Evolutionary conservation across 768 basidiomycete genomes (phyloP).

Genomic region (Gyrodon lividus): DNA sequence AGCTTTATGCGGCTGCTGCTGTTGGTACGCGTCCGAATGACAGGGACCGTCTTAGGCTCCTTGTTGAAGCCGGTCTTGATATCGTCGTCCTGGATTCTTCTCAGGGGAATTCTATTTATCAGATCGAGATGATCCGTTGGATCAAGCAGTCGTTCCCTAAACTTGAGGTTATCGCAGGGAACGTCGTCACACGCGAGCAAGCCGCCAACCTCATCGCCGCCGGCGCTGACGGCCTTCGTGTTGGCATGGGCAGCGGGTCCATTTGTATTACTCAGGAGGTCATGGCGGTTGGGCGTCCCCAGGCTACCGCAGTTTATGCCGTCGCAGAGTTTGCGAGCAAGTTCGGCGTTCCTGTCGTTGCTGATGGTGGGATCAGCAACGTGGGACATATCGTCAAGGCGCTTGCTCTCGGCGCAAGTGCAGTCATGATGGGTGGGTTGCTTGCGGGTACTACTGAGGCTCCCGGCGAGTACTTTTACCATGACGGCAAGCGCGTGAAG

Average conservation of each 20-base stretch:
- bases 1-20: slow-evolving; percentile 94
- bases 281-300: slow-evolving; percentile 98
- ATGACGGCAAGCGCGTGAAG: slow-evolving; percentile 98
- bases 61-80: slow-evolving; percentile 93
- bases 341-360: slow-evolving; percentile 95
- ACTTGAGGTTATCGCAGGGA: slow-evolving; percentile 94
- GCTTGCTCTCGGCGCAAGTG: slow-evolving; percentile 86
- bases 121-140: slow-evolving; percentile 93
- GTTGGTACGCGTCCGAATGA: slow-evolving; percentile 92
- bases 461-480: slow-evolving; percentile 98
- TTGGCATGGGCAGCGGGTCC: slow-evolving; percentile 98
- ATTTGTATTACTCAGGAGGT: slow-evolving; percentile 99
- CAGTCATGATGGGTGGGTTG: slow-evolving; percentile 98
- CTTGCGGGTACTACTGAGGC: slow-evolving; percentile 96
- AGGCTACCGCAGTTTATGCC: slow-evolving; percentile 96
- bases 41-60: slow-evolving; percentile 76
- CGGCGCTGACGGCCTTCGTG: slow-evolving; percentile 91
- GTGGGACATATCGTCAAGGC: slow-evolving; percentile 99
- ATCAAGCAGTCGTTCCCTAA: slow-evolving; percentile 84
- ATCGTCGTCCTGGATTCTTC: slow-evolving; percentile 94
- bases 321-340: slow-evolving; percentile 91
- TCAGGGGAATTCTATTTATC: slow-evolving; percentile 93
- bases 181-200: slow-evolving; percentile 97
- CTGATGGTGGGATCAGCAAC: slow-evolving; percentile 94
- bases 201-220: slow-evolving; percentile 91